phyloP scores from a whole-genome alignment of 192 early-diverging fungal species.

The Backusella mclennaniae region DNA sequence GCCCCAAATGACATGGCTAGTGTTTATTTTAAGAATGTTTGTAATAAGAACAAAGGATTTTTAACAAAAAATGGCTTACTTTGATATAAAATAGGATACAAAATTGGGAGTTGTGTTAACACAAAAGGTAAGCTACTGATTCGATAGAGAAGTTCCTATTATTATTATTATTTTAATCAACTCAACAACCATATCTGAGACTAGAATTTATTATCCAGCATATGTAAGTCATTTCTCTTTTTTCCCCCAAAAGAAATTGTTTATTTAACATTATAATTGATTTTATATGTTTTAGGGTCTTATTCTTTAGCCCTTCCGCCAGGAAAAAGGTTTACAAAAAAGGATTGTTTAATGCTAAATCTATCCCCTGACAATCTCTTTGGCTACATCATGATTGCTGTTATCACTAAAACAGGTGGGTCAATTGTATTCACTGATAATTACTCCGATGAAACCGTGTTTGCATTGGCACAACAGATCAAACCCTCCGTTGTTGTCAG shows the following conservation, averaged over 20 bases:
- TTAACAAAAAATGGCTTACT: not conserved
- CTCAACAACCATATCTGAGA: no score
- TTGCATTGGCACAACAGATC: constrained; percentile 69
- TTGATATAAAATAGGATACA: not conserved
- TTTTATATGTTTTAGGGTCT: constrained; percentile 24
- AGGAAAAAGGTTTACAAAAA: constrained; percentile 25
- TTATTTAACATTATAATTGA: not conserved
- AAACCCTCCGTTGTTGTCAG: constrained; percentile 72
- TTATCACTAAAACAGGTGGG: constrained; percentile 52
- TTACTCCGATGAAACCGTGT: constrained; percentile 37
- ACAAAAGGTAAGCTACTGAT: constrained; percentile 28
- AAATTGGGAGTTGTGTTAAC: constrained; percentile 30
- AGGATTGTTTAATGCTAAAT: constrained; percentile 35
- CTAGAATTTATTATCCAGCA: constrained; percentile 9
- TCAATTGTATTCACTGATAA: constrained; percentile 65
- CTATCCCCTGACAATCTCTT: constrained; percentile 34
- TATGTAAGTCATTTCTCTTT: not conserved
- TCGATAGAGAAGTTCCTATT: not conserved
- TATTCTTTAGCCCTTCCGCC: constrained; percentile 31
- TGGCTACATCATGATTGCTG: constrained; percentile 23
- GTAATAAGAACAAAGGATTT: not conserved
- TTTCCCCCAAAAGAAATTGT: not conserved
- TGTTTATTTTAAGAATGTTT: constrained; percentile 21
- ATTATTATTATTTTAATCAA: not conserved
- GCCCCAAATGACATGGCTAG: constrained; percentile 31